phyloP scores from a whole-genome alignment of 148 eudicot species.

The Arbutus unedo region DNA sequence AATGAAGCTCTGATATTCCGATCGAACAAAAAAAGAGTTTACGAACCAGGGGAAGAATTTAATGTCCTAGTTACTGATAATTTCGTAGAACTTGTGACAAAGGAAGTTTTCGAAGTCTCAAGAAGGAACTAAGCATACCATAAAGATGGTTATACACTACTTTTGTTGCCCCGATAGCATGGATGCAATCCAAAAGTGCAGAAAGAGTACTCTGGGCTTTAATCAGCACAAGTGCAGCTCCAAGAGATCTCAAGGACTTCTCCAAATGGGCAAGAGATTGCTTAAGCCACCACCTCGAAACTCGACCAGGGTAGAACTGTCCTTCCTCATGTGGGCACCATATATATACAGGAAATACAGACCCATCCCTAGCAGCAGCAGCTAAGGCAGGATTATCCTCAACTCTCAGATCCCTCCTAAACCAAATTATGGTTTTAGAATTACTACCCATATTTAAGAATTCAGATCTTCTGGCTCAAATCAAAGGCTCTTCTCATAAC shows the following conservation, averaged over 20 bases:
- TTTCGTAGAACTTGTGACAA: no score
- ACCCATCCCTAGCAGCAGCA: constrained; percentile 86
- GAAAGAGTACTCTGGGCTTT: constrained; percentile 66
- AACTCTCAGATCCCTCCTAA: constrained; percentile 92
- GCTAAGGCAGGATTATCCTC: constrained; percentile 96
- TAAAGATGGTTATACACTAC: constrained; percentile 87
- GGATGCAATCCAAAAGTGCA: constrained; percentile 70
- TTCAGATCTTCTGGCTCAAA: constrained; percentile 11
- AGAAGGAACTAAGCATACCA: constrained; percentile 49
- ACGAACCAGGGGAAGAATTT: no score
- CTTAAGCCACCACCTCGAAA: constrained; percentile 99
- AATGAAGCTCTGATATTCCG: no score
- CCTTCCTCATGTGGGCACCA: constrained; percentile 99
- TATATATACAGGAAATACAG: constrained; percentile 66
- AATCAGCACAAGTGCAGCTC: constrained; percentile 61
- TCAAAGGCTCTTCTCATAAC: neutral
- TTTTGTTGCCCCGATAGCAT: constrained; percentile 75
- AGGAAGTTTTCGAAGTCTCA: no score
- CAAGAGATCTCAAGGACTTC: constrained; percentile 75
- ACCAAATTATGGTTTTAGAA: constrained; percentile 78
- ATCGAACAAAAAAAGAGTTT: no score
- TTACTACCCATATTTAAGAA: constrained; percentile 41
- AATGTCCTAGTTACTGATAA: no score
- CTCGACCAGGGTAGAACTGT: constrained; percentile 84
- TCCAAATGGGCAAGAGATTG: constrained; percentile 70